Conservation (phyloP, 768 basidiomycete genomes). For the Russula griseocarnosa region DNA sequence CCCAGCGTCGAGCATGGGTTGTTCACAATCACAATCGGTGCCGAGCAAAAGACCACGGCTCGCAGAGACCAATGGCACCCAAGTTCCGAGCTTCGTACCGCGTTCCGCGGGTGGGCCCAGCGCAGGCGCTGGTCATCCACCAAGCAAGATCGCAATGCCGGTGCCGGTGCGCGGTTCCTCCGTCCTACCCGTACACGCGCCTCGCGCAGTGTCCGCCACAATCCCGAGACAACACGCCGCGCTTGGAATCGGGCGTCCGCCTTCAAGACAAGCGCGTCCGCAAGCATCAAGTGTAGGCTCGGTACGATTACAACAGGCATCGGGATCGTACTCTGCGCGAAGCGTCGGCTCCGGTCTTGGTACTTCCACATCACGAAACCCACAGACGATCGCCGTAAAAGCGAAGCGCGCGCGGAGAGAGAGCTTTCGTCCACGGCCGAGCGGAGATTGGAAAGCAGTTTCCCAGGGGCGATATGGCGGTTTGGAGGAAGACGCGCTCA, state of each 20-base stretch:
- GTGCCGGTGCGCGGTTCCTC: constrained; percentile 22
- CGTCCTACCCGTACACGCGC: constrained; percentile 28
- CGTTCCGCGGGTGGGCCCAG: constrained; percentile 7
- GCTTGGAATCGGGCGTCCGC: constrained; percentile 51
- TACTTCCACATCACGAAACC: constrained; percentile 24
- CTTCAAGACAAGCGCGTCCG: constrained; percentile 36
- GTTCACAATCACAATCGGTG: constrained; percentile 47
- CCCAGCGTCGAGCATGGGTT: constrained; percentile 43
- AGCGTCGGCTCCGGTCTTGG: constrained; percentile 23
- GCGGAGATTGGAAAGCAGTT: constrained; percentile 47
- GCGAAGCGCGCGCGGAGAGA: constrained; percentile 57
- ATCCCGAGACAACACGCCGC: constrained; percentile 50
- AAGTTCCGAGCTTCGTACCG: constrained; percentile 35
- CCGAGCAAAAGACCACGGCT: constrained; percentile 64
- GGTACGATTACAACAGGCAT: not conserved
- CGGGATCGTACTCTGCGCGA: constrained; percentile 14
- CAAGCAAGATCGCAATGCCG: constrained; percentile 31
- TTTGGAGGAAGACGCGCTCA: constrained; percentile 32
- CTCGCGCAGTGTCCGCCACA: constrained; percentile 48
- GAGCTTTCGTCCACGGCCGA: constrained; percentile 81
- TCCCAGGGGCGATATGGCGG: constrained; percentile 32
- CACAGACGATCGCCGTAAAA: constrained; percentile 42
- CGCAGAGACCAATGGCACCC: constrained; percentile 38
- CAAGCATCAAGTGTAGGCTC: constrained; percentile 28
- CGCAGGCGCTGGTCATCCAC: constrained; percentile 15